Evolutionary conservation across 139 green algal species (phyloP), one percentile per base, ranked within the genome.

Genomic region (Micractinium conductrix): DNA sequence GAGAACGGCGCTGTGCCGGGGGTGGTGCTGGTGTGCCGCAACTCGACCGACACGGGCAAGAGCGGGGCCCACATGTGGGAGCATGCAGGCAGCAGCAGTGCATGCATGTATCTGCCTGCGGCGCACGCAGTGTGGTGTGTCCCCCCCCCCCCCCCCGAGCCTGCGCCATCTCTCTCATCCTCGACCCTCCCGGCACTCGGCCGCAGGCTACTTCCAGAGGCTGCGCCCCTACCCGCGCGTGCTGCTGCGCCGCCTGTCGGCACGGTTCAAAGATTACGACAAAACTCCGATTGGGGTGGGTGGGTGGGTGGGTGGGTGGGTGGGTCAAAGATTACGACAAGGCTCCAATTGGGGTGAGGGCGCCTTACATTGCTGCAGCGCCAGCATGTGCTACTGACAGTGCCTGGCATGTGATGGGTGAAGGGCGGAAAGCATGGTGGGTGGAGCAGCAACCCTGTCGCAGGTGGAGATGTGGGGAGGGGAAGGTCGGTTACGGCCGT

Each of bases 251-350:
- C 83, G 94, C 38, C 79, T 69, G 33, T 86, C 73, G 35, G 80
- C 88, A 2, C 89, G 84, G 33, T 97, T 97, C 89, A 97, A 98
- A 79, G 94, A 96, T 87, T 96, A 96, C 65, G 86, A 90, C 53
- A 91, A 92, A 69, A 62, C 84, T 43, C 76, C 76, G 22, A 81
- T 81, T 37, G 76, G 76, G 16, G 45, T 37, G n/a, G 10, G 43
- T 40, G 24, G 38, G 16, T n/a, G 69, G 10, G 69, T 17, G 75
- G 12, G 10, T 81, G 50, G 10, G 48, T 16, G 10, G 48, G 48
- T 24, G 16, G 12, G 10, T 16, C 48, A 58, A 58, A 10, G 45
- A 26, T 8, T 63, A 42, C 6, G 16, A n/a, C n/a, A n/a, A n/a
- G n/a, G n/a, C n/a, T n/a, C n/a, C n/a, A n/a, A n/a, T n/a, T n/a